Conservation (phyloP, 768 basidiomycete genomes). For the Exsudoporus frostii region DNA sequence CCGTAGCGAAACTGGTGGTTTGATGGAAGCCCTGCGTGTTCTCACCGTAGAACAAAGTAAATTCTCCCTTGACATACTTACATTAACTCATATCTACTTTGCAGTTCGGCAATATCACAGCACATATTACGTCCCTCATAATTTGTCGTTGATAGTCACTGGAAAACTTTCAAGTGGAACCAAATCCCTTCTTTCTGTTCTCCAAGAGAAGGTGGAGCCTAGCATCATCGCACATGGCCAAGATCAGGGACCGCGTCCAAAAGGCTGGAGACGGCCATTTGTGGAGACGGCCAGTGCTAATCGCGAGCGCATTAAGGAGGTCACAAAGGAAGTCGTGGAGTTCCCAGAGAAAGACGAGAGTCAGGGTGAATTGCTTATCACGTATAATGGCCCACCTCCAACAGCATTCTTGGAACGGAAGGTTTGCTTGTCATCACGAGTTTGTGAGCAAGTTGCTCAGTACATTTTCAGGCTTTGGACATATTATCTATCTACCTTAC, state of each 20-base stretch:
- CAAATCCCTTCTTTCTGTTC: slow-evolving; percentile 69
- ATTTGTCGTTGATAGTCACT: slow-evolving; percentile 82
- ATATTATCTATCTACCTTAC: slow-evolving; percentile 86
- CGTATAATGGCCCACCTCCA: slow-evolving; percentile 74
- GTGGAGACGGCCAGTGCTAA: slow-evolving; percentile 78
- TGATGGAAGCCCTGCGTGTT: slow-evolving; percentile 87
- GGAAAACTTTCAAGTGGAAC: slow-evolving; percentile 83
- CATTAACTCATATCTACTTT: slow-evolving; percentile 16
- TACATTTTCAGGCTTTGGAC: slow-evolving; percentile 65
- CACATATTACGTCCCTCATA: slow-evolving; percentile 91
- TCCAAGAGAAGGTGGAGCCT: slow-evolving; percentile 83
- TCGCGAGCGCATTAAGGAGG: slow-evolving; percentile 49
- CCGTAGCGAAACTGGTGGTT: slow-evolving; percentile 93
- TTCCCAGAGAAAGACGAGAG: slow-evolving; percentile 98
- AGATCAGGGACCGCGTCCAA: slow-evolving; percentile 63
- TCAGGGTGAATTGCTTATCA: slow-evolving; percentile 81
- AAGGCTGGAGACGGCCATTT: slow-evolving; percentile 92
- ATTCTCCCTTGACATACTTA: slow-evolving; percentile 10
- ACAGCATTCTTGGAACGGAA: slow-evolving; percentile 70
- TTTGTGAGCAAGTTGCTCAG: neutral
- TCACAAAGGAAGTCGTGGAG: slow-evolving; percentile 66
- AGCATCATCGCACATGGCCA: slow-evolving; percentile 73
- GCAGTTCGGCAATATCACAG: slow-evolving; percentile 86
- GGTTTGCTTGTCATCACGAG: slow-evolving; percentile 34
- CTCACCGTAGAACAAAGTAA: slow-evolving; percentile 87